Evolutionary conservation across 2,329 filamentous ascomycete species (phyloP).

Genomic region (Didymella sp.): DNA sequence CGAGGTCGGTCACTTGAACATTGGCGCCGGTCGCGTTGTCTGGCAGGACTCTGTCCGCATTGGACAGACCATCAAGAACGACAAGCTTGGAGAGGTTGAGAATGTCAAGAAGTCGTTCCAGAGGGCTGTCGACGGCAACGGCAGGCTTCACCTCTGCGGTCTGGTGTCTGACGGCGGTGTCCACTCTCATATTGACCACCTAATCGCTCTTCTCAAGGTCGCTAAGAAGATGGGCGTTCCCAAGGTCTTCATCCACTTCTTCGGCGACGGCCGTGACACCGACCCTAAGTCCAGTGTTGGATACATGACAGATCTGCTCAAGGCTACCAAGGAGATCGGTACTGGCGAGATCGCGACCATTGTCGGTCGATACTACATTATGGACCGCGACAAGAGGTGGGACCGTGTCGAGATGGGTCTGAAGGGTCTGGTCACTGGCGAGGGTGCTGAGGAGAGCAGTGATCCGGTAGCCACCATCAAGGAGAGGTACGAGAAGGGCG

Average conservation of each 20-base stretch:
- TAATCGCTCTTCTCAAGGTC: constrained; percentile 84
- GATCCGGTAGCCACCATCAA: constrained; percentile 88
- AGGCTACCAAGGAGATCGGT: constrained; percentile 82
- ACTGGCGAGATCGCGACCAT: constrained; percentile 88
- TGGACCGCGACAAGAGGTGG: constrained; percentile 99
- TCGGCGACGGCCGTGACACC: constrained; percentile 96
- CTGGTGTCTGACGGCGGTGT: constrained; percentile 96
- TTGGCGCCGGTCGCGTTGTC: constrained; percentile 94
- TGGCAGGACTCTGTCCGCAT: constrained; percentile 97
- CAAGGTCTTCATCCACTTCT: constrained; percentile 98
- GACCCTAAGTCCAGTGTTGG: constrained; percentile 91
- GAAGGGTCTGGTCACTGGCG: constrained; percentile 83
- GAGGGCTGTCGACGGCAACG: constrained; percentile 83
- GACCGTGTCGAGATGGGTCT: constrained; percentile 89
- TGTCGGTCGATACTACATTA: constrained; percentile 95
- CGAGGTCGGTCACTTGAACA: constrained; percentile 98
- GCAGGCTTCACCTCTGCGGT: constrained; percentile 88
- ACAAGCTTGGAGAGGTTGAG: constrained; percentile 75
- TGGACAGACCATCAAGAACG: constrained; percentile 88
- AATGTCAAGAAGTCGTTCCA: constrained; percentile 81
- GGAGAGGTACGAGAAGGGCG: constrained; percentile 83
- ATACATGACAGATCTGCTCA: constrained; percentile 86
- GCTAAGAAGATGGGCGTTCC: constrained; percentile 88
- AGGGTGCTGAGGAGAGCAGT: constrained; percentile 77
- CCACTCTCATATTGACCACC: constrained; percentile 93